Evolutionary conservation across 306 rosid genomes (phyloP), one percentile per base, ranked within the genome.

Genomic region (Luffa acutangula): DNA sequence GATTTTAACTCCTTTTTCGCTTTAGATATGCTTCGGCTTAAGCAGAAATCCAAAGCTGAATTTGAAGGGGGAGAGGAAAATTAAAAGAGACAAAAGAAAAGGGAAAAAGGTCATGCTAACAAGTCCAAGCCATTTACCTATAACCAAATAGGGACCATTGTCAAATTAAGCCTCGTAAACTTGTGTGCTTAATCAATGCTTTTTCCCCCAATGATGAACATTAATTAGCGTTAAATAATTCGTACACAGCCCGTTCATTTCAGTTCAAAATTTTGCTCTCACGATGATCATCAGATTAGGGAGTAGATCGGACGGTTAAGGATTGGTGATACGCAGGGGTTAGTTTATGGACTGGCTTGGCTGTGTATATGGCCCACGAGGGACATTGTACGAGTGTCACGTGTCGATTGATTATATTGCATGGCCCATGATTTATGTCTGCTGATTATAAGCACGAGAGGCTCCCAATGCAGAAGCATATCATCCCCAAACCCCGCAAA

Each of bases 371-470:
- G 76, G 80, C 83, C 81, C 82, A 54, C 49, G 14, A 72, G 41
- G 53, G 53, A 10, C 46, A 75, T 66, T 66, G 74, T 66, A 66
- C 74, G 49, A 66, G 49, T 66, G 90, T 88, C 91, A 91, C 93
- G 94, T 93, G 94, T 87, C 91, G 64, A 87, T 85, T 86, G 77
- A 87, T 71, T 83, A 84, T 79, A 80, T 36, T 79, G 89, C 89
- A 79, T 88, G 87, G 85, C 75, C 91, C 97, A 83, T 89, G 77
- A 78, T 82, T 60, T 79, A 82, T 63, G 66, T 83, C 84, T 79
- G 80, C 80, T 73, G 78, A 58, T 73, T 73, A 59, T 70, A 80
- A 48, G 37, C 60, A 80, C 49, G 45, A 77, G 80, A 53, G 80
- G 56, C 64, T 77, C 85, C 80, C 78, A 37, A 65, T 37, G 21